A percentile compares a stretch with the other conserved stretches of the same genome.
These are phyloP conservation scores for Rubroboletus satanas DNA, from an alignment of 768 basidiomycete species.

Conservation along the genomic window DNA sequence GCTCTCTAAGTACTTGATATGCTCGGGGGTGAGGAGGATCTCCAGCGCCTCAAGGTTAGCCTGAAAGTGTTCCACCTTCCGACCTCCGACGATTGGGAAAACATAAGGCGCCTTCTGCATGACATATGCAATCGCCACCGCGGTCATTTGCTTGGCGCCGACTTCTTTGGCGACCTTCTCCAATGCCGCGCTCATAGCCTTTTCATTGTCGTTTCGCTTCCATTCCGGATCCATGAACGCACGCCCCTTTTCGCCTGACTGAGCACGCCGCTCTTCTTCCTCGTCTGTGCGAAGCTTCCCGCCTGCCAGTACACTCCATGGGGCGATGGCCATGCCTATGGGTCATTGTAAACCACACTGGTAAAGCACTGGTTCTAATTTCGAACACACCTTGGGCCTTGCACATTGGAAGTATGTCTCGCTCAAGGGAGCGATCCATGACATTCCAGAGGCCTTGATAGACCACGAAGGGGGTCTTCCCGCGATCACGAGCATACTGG, in stretches of 20 bases:
- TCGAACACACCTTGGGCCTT: slow-evolving; percentile 30
- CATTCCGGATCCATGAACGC: slow-evolving; percentile 21
- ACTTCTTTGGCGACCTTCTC: slow-evolving; percentile 40
- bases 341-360: background rate
- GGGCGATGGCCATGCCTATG: slow-evolving; percentile 31
- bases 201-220: slow-evolving; percentile 35
- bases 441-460: slow-evolving; percentile 50
- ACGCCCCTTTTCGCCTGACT: slow-evolving; percentile 40
- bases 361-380: background rate
- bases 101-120: slow-evolving; percentile 45
- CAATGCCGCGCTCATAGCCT: slow-evolving; percentile 33
- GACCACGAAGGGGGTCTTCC: slow-evolving; percentile 47
- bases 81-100: slow-evolving; percentile 41
- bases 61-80: slow-evolving; percentile 42
- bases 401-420: slow-evolving; percentile 46
- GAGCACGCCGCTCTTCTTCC: slow-evolving; percentile 26
- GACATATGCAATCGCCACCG: slow-evolving; percentile 43
- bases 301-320: slow-evolving; percentile 33
- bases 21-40: slow-evolving; percentile 36
- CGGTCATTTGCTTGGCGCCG: slow-evolving; percentile 32
- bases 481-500: slow-evolving; percentile 47
- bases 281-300: slow-evolving; percentile 32
- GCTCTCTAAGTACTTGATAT: slow-evolving; percentile 38
- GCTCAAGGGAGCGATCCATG: slow-evolving; percentile 45
- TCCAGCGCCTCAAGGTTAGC: slow-evolving; percentile 43